Evolutionary conservation across 345 rosid species (phyloP).

Genomic region (Populus pruinosa): DNA sequence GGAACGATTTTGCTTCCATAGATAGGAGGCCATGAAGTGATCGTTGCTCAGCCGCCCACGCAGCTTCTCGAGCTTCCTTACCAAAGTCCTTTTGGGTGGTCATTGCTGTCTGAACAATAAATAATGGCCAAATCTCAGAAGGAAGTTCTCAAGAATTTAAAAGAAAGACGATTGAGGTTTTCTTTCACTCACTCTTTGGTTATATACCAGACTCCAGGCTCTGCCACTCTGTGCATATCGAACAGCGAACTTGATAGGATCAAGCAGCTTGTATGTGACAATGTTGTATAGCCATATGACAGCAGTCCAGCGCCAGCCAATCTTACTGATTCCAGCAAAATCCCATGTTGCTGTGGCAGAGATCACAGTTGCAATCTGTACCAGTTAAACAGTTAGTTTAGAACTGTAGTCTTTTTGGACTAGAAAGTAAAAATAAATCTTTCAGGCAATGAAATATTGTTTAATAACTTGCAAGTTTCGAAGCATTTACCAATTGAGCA

Average conservation of each 20-base stretch:
- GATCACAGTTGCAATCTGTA: slow-evolving; percentile 62
- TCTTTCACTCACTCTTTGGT: slow-evolving; percentile 54
- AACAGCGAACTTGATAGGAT: slow-evolving; percentile 79
- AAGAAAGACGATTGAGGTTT: not conserved
- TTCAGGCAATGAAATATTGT: not conserved
- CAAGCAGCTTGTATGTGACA: slow-evolving; percentile 58
- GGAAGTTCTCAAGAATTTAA: not conserved
- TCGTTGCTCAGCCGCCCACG: slow-evolving; percentile 64
- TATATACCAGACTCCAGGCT: slow-evolving; percentile 62
- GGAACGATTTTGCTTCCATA: slow-evolving; percentile 27
- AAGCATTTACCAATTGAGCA: slow-evolving; percentile 50
- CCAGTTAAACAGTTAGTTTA: not conserved
- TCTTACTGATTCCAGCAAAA: slow-evolving; percentile 57
- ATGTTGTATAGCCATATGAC: slow-evolving; percentile 77
- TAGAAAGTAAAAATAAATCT: not conserved
- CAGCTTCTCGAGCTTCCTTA: slow-evolving; percentile 52
- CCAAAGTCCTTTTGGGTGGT: slow-evolving; percentile 57
- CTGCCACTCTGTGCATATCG: slow-evolving; percentile 71
- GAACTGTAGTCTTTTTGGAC: not conserved
- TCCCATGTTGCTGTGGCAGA: slow-evolving; percentile 56
- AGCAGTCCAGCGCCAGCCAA: slow-evolving; percentile 80
- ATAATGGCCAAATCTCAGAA: not conserved
- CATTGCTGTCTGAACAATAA: slow-evolving; percentile 47
- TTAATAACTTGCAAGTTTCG: not conserved
- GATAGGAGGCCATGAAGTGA: slow-evolving; percentile 52